phyloP scores from a whole-genome alignment of 352 stramenopile genomes.

The Phytophthora macrochlamydospora region DNA sequence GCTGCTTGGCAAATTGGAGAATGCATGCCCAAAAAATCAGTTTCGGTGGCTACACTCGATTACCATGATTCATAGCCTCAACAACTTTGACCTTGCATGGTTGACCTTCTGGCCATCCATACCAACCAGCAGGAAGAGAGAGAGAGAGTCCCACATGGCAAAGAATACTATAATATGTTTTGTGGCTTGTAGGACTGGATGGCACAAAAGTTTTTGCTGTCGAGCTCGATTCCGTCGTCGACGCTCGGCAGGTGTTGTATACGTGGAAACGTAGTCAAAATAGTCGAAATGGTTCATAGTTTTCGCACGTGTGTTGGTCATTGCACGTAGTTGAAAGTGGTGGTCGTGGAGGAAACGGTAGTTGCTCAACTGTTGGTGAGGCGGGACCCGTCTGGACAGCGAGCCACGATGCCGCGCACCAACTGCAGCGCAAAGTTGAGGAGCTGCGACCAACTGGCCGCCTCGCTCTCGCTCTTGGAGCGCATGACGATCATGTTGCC shows the following conservation, averaged over 20 bases:
- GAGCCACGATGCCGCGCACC: conserved; percentile 19
- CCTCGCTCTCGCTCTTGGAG: conserved; percentile 52
- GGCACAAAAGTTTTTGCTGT: background rate
- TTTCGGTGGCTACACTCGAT: background rate
- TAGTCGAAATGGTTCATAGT: no score
- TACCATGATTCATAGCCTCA: background rate
- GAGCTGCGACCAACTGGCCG: conserved; percentile 67
- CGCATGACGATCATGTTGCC: conserved; percentile 57
- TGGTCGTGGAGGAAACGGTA: no score
- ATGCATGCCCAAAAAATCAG: background rate
- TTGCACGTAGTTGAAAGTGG: no score
- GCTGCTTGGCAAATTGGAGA: conserved; percentile 6
- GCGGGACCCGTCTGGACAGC: conserved; percentile 19
- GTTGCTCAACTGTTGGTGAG: conserved; percentile 25
- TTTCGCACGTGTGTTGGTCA: no score
- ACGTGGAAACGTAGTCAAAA: no score
- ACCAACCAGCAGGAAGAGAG: no score
- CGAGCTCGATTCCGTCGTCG: conserved; percentile 18
- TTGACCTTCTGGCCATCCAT: background rate
- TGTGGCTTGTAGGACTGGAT: background rate
- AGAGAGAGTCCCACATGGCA: background rate
- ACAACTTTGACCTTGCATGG: background rate
- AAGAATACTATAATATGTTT: background rate
- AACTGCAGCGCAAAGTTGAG: conserved; percentile 55
- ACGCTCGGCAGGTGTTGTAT: background rate